Base-by-base conservation (phyloP, 768 basidiomycete species). In the Pulveroboletus sp. region DNA sequence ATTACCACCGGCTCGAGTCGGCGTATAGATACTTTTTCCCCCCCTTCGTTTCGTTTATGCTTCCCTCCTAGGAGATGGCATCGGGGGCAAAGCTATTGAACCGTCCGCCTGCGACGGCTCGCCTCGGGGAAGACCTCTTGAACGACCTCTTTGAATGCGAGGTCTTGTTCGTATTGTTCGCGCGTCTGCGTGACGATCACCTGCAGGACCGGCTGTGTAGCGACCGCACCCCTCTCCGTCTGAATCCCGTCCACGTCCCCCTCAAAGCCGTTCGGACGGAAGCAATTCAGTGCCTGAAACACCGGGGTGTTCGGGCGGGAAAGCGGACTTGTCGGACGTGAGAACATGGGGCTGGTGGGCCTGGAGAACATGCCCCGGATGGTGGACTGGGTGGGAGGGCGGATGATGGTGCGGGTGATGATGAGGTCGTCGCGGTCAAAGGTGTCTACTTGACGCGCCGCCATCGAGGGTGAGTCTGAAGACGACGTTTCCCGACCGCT, bases 391-490 rank as follows among this genome's bases (percentile, higher is more conserved):
- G 68, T 47, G 13, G 51, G 27, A 6, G 70, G 71, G n/a, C 67
- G 69, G 45, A 75, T 64, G 58, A 69, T 66, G 39, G 68, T 72
- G 47, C 71, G 71, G 32, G 68, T 68, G 29, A 70, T 59, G 38
- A 59, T 53, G 52, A 61, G 60, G 49, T 67, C 62, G 6, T 71
- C 70, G 13, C 62, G 59, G 50, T 63, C 61, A 40, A 49, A 56
- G 2, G 58, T 62, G 23, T 65, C 64, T 6, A 62, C 58, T 27
- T 55, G 64, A 37, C 33, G 55, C 23, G 57, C 47, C 14, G 31
- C 46, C 8, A 49, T 47, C 4, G 57, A 33, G 14, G 56, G 45
- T 13, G 51, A 39, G n/a, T 19, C 19, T 2, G 58, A 50, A 17
- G 49, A 42, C 1, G 58, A 14, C 19, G 40, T 34, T 5, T 43